phyloP scores from a whole-genome alignment of 2,329 filamentous ascomycete genomes.

The Diaporthe sp. region DNA sequence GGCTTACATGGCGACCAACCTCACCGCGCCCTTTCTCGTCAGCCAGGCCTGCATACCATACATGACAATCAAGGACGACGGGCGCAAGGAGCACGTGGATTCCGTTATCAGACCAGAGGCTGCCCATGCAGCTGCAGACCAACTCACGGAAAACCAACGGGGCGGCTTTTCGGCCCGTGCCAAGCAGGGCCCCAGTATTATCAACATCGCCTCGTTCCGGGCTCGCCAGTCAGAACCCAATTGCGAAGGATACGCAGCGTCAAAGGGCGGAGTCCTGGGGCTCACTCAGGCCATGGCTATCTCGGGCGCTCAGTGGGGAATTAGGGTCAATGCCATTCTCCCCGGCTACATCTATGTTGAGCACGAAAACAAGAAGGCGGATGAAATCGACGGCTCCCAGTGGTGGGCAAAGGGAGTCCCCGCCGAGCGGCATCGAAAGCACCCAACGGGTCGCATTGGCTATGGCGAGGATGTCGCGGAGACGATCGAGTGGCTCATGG shows the following conservation, averaged over 20 bases:
- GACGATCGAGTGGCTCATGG: slow-evolving; percentile 53
- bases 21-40: slow-evolving; percentile 59
- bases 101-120: slow-evolving; percentile 35
- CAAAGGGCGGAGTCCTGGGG: slow-evolving; percentile 52
- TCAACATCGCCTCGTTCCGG: slow-evolving; percentile 60
- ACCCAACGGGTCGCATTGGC: slow-evolving; percentile 58
- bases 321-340: slow-evolving; percentile 55
- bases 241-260: slow-evolving; percentile 61
- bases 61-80: slow-evolving; percentile 51
- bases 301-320: slow-evolving; percentile 48
- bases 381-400: slow-evolving; percentile 52
- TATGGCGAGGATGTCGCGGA: slow-evolving; percentile 59
- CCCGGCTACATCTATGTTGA: slow-evolving; percentile 60
- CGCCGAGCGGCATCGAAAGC: slow-evolving; percentile 55
- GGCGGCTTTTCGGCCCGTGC: slow-evolving; percentile 8
- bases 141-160: slow-evolving; percentile 16
- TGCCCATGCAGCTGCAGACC: slow-evolving; percentile 14
- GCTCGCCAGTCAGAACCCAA: slow-evolving; percentile 59
- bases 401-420: slow-evolving; percentile 54
- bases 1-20: slow-evolving; percentile 60
- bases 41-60: slow-evolving; percentile 60
- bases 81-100: slow-evolving; percentile 21
- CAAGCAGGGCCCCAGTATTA: slow-evolving; percentile 50
- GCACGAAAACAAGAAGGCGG: slow-evolving; percentile 59
- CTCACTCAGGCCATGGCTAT: slow-evolving; percentile 54